Evolutionary conservation across 371 early-diverging fungal genomes (phyloP).

Genomic region (Mucor ambiguus): DNA sequence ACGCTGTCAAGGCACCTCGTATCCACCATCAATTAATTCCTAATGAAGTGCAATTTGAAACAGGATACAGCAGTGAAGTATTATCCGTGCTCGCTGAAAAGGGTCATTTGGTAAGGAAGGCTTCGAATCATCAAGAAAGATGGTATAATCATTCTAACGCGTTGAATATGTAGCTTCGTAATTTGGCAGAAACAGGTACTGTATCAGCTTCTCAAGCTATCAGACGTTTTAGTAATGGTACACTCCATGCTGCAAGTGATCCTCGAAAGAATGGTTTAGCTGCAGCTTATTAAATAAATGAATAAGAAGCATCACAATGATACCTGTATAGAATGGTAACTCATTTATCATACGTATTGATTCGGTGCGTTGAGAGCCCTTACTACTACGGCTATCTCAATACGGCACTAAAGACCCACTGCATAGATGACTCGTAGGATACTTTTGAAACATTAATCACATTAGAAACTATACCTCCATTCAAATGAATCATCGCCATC

Average conservation of each 20-base stretch:
- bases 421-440: no score
- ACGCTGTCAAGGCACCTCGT: constrained; percentile 82
- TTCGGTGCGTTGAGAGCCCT: no score
- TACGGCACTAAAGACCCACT: no score
- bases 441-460: no score
- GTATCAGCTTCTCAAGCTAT: constrained; percentile 45
- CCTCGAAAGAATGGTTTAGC: constrained; percentile 48
- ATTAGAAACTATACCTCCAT: no score
- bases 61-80: constrained; percentile 13
- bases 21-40: constrained; percentile 96
- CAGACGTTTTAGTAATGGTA: constrained; percentile 31
- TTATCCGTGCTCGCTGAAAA: constrained; percentile 16
- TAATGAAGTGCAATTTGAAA: constrained; percentile 55
- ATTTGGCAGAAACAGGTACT: constrained; percentile 19
- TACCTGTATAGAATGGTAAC: not conserved
- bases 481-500: no score
- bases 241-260: constrained; percentile 46
- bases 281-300: constrained; percentile 32
- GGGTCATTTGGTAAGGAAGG: constrained; percentile 29
- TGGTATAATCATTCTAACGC: not conserved
- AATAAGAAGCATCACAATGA: not conserved
- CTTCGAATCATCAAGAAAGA: not conserved
- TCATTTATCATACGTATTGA: no score
- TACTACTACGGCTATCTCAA: no score
- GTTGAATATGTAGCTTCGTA: constrained; percentile 4